Evolutionary conservation across 108 stramenopile species (phyloP), one percentile per base, ranked within the genome.

Genomic region (Discostella stelligeroides): DNA sequence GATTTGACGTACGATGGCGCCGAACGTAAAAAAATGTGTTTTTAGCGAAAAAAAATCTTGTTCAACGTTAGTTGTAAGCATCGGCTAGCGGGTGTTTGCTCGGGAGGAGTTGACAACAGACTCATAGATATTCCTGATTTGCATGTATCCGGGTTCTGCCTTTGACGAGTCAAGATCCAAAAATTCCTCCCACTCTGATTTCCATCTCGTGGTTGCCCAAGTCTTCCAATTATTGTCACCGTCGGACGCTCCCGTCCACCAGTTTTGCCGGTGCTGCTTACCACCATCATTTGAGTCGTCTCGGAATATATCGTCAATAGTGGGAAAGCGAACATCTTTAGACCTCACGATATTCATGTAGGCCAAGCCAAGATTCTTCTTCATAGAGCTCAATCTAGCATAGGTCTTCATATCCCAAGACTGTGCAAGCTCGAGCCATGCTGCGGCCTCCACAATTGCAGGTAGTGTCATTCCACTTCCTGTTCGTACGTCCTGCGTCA

Each of bases 321-420:
- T 25, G 4, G 76, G 81, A 27, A 82, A 74, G 15, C 60, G 45
- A 4, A 1, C 21, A 46, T 82, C 78, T 45, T 79, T 68, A 34
- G 24, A 76, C 15, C 72, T 46, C 0, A 86, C 82, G 9, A 88
- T 81, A 40, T 75, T 57, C 72, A 88, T 74, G 61, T 82, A 85
- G 7, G 70, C 80, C 11, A 88, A 47, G 7, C 87, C 87, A n/a
- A 88, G 66, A 57, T 88, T 88, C 74, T 88, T 88, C 24, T 66
- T 48, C 60, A 79, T 60, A 0, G 63, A 43, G 3, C 54, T 45
- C n/a, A 15, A 54, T 8, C 54, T 40, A 8, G 50, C 72, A 1
- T 27, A 28, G 5, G 53, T 54, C 8, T 79, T 59, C 41, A 57
- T 66, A 54, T 88, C 80, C 63, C 77, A 71, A 39, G 50, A 63